phyloP scores from a whole-genome alignment of 2,329 filamentous ascomycete species.

The Leptographium flavum region DNA sequence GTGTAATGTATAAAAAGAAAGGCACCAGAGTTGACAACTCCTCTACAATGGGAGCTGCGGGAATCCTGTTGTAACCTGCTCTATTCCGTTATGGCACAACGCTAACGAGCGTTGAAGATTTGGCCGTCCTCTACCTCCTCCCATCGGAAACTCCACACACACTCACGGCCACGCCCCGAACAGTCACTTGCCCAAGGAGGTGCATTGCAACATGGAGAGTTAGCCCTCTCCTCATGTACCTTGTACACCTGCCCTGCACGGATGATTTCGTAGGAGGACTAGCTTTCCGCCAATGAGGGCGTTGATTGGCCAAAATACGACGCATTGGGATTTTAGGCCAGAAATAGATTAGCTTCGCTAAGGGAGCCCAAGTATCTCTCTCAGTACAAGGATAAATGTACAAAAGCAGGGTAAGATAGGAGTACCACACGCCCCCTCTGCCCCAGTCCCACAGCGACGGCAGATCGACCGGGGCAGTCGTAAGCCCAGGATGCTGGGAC shows the following conservation, averaged over 20 bases:
- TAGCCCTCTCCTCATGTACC: too few species aligned
- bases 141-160: too few species aligned
- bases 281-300: neutral
- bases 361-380: too few species aligned
- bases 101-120: slow-evolving; percentile 8
- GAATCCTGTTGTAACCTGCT: too few species aligned
- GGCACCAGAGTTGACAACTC: too few species aligned
- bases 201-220: too few species aligned
- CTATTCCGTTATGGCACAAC: too few species aligned
- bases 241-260: neutral
- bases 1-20: too few species aligned
- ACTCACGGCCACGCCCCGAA: too few species aligned
- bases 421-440: neutral
- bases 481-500: slow-evolving; percentile 9
- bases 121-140: neutral
- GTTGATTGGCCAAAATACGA: neutral
- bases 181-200: too few species aligned
- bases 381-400: neutral
- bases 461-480: slow-evolving; percentile 12
- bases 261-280: neutral
- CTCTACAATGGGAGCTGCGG: too few species aligned
- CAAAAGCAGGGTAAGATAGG: too few species aligned
- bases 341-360: neutral
- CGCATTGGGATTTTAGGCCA: neutral
- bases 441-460: slow-evolving; percentile 8